Conservation (phyloP, 345 rosid species). For the Sonneratia alba region DNA sequence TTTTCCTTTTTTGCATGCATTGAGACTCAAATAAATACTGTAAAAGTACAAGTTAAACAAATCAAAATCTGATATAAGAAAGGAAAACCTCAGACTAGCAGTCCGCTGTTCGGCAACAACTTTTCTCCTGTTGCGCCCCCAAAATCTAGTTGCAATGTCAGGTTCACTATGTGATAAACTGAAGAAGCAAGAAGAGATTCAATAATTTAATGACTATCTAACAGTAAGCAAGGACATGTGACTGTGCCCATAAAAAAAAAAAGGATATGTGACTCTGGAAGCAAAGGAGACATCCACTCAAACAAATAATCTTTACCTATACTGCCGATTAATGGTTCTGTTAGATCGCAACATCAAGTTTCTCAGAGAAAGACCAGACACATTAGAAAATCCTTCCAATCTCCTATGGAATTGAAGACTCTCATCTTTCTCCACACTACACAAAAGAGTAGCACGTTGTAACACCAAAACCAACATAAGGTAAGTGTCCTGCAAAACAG, state of each 20-base stretch:
- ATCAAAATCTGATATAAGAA: constrained; percentile 9
- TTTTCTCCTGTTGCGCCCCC: constrained; percentile 88
- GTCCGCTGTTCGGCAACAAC: constrained; percentile 91
- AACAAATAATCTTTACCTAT: constrained; percentile 37
- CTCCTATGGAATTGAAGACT: constrained; percentile 51
- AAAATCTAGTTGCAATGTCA: constrained; percentile 68
- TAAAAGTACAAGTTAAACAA: not conserved
- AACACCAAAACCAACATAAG: constrained; percentile 12
- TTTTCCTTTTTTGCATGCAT: not conserved
- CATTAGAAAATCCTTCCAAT: constrained; percentile 54
- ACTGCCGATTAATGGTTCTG: constrained; percentile 40
- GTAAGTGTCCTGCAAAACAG: not conserved
- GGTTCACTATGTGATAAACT: constrained; percentile 94
- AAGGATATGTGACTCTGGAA: not conserved
- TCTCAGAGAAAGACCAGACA: constrained; percentile 58
- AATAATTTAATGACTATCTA: constrained; percentile 2
- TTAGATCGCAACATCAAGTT: constrained; percentile 34
- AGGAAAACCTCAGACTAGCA: constrained; percentile 79
- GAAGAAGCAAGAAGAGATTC: constrained; percentile 16
- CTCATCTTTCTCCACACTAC: constrained; percentile 85
- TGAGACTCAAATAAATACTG: not conserved
- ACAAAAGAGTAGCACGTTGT: constrained; percentile 11
- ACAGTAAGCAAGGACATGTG: not conserved
- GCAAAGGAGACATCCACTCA: not conserved
- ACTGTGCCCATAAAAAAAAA: not conserved